Evolutionary conservation across 2,329 filamentous ascomycete species (phyloP).

Genomic region (Rhexocercosporidium sp.): DNA sequence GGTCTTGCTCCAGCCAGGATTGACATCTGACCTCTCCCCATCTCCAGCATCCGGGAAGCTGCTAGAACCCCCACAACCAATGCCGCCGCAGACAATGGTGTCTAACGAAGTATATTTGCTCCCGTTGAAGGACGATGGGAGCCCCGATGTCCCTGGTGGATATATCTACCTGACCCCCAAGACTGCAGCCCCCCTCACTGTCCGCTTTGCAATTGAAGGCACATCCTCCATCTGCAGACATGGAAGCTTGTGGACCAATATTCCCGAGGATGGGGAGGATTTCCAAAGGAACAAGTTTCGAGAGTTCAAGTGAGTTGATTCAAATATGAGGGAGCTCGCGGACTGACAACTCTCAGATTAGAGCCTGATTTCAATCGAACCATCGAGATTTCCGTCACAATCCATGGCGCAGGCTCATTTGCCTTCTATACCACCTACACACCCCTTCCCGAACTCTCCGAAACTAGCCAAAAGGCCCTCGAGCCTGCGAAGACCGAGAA

Average conservation of each 20-base stretch:
- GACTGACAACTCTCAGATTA: conserved; percentile 60
- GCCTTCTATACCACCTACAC: conserved; percentile 94
- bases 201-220: conserved; percentile 91
- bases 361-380: conserved; percentile 91
- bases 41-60: not conserved
- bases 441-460: conserved; percentile 75
- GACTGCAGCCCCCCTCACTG: conserved; percentile 73
- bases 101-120: conserved; percentile 83
- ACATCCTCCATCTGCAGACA: conserved; percentile 94
- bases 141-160: conserved; percentile 83
- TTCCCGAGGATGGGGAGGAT: conserved; percentile 75
- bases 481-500: conserved; percentile 71
- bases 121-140: conserved; percentile 89
- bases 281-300: conserved; percentile 83
- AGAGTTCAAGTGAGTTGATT: conserved; percentile 78
- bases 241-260: conserved; percentile 96
- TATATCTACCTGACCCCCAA: conserved; percentile 89
- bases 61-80: conserved; percentile 36
- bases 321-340: not conserved
- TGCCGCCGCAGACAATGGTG: conserved; percentile 66
- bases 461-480: conserved; percentile 51
- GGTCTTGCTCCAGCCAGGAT: not conserved
- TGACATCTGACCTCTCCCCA: not conserved
- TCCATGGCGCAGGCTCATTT: conserved; percentile 84
- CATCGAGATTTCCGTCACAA: conserved; percentile 87